phyloP scores from a whole-genome alignment of 345 rosid genomes.

The Gossypium longicalyx region DNA sequence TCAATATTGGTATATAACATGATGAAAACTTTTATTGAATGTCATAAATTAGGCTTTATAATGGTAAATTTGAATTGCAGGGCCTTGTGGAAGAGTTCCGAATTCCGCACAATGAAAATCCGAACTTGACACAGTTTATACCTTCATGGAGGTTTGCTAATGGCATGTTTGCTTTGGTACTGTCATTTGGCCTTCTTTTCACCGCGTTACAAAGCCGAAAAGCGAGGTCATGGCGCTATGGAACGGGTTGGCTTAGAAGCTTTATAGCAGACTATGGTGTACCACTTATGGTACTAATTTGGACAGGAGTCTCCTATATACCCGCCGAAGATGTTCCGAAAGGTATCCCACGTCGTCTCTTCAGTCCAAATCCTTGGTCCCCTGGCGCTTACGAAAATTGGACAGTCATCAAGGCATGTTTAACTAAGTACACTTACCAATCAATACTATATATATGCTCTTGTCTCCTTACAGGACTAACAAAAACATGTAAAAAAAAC shows the following conservation, averaged over 20 bases:
- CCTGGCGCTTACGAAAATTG: slow-evolving; percentile 86
- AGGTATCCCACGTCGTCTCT: slow-evolving; percentile 89
- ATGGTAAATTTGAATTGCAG: slow-evolving; percentile 26
- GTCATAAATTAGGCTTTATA: background rate
- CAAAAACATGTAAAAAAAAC: background rate
- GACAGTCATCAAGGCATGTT: slow-evolving; percentile 70
- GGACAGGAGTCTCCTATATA: slow-evolving; percentile 88
- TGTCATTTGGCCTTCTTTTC: slow-evolving; percentile 81
- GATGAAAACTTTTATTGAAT: background rate
- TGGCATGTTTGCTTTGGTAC: slow-evolving; percentile 93
- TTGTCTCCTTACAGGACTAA: background rate
- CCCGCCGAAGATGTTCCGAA: slow-evolving; percentile 69
- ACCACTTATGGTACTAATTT: slow-evolving; percentile 86
- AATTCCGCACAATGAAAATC: slow-evolving; percentile 58
- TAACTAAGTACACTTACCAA: background rate
- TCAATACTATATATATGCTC: background rate
- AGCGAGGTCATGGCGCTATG: slow-evolving; percentile 93
- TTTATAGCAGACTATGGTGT: slow-evolving; percentile 92
- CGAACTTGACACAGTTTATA: slow-evolving; percentile 40
- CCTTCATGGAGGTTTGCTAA: slow-evolving; percentile 92
- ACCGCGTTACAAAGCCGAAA: slow-evolving; percentile 79
- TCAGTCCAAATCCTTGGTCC: slow-evolving; percentile 97
- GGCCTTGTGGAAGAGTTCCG: slow-evolving; percentile 90
- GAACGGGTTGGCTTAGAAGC: slow-evolving; percentile 90
- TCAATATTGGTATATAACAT: background rate